These are phyloP conservation scores for Dactylellina cionopaga DNA, from an alignment of 2,329 filamentous ascomycete species.

Conservation along the genomic window DNA sequence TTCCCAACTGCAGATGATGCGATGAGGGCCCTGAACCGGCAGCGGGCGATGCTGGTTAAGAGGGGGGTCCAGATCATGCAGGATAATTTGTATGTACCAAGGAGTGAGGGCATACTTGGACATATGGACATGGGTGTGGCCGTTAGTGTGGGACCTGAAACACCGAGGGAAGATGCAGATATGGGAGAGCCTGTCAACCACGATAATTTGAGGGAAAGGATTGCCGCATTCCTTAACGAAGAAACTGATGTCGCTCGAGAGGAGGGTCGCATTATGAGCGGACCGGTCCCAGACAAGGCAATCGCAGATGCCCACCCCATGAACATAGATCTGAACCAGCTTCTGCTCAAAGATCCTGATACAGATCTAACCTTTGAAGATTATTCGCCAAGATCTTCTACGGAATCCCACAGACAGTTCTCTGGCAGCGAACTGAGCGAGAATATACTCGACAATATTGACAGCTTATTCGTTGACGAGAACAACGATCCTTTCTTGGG, in stretches of 20 bases:
- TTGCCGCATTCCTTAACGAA: slow-evolving; percentile 51
- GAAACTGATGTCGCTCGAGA: slow-evolving; percentile 42
- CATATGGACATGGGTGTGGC: slow-evolving; percentile 49
- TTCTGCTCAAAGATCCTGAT: slow-evolving; percentile 50
- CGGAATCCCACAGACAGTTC: slow-evolving; percentile 55
- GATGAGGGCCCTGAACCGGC: slow-evolving; percentile 40
- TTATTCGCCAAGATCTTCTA: slow-evolving; percentile 49
- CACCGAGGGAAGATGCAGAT: slow-evolving; percentile 39
- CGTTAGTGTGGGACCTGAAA: slow-evolving; percentile 45
- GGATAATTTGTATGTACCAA: slow-evolving; percentile 49
- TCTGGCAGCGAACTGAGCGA: slow-evolving; percentile 53
- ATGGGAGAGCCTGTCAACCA: slow-evolving; percentile 35
- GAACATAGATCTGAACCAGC: slow-evolving; percentile 44
- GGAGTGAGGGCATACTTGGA: slow-evolving; percentile 40
- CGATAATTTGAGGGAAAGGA: slow-evolving; percentile 37
- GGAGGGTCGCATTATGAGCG: slow-evolving; percentile 31
- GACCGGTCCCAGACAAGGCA: slow-evolving; percentile 22
- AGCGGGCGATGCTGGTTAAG: slow-evolving; percentile 46
- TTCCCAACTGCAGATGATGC: slow-evolving; percentile 50
- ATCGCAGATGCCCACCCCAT: slow-evolving; percentile 35
- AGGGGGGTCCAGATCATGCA: slow-evolving; percentile 51
- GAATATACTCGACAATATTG: slow-evolving; percentile 54
- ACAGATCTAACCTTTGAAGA: slow-evolving; percentile 37
- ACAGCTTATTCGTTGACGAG: slow-evolving; percentile 49
- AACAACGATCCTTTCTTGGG: slow-evolving; percentile 57